These are phyloP conservation scores for Boeremia exigua DNA, from an alignment of 2,329 filamentous ascomycete species.

Conservation along the genomic window DNA sequence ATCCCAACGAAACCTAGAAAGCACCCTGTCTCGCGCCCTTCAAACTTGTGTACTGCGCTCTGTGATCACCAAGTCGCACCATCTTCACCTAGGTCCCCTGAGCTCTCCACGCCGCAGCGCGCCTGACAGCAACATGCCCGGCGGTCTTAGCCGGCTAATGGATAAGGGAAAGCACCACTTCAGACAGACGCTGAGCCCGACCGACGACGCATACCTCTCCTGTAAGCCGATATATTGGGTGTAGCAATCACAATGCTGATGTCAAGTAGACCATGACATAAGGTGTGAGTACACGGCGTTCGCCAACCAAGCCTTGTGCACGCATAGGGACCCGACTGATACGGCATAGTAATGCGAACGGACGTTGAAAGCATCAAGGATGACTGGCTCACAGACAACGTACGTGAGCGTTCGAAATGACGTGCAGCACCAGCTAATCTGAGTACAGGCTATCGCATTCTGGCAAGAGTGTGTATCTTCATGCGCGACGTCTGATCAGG, in stretches of 20 bases:
- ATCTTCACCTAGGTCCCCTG: constrained; percentile 3
- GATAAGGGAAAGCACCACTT: constrained; percentile 38
- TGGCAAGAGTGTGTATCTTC: constrained; percentile 80
- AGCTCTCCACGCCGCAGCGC: constrained; percentile 3
- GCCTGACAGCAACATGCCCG: constrained; percentile 22
- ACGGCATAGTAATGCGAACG: constrained; percentile 75
- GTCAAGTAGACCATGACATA: constrained; percentile 65
- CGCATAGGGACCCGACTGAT: constrained; percentile 20
- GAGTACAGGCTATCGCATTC: constrained; percentile 83
- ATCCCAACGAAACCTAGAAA: not conserved
- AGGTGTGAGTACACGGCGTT: constrained; percentile 59
- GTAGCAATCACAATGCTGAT: constrained; percentile 25
- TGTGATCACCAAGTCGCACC: constrained; percentile 2
- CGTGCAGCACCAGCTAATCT: constrained; percentile 8
- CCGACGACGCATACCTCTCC: constrained; percentile 71
- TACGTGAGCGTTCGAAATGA: constrained; percentile 47
- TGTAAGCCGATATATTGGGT: constrained; percentile 59
- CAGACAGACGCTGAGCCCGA: constrained; percentile 49
- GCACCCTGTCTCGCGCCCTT: not conserved
- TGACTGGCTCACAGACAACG: constrained; percentile 98
- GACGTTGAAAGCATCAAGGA: constrained; percentile 87
- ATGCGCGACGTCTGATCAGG: not conserved
- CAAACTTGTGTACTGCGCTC: not conserved
- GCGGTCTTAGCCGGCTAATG: constrained; percentile 30
- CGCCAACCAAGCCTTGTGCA: constrained; percentile 5